Evolutionary conservation across 2,329 filamentous ascomycete genomes (phyloP), one percentile per base, ranked within the genome.

Genomic region (Aspergillus sp.): DNA sequence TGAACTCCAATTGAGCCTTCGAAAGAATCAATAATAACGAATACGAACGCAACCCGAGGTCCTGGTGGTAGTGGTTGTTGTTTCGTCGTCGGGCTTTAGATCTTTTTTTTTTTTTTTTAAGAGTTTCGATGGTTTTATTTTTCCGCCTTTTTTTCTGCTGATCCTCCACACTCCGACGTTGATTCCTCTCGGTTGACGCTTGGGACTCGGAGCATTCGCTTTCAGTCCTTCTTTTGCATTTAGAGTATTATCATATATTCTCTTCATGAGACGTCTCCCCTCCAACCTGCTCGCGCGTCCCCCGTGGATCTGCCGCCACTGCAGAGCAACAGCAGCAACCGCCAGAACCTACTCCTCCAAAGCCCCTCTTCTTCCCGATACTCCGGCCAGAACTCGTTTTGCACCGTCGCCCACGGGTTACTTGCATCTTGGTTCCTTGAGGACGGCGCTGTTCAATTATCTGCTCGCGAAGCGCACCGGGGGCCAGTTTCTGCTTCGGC

Each of bases 381-480:
- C 62, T 5, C 85, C 86, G 41, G 81, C 81, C 49, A 76, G 88
- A 64, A 88, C 93, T 12, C 83, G 93, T 41, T 98, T 98, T 67
- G 93, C 94, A 1, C 93, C 93, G 0, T 97, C 93, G 1, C 93
- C 93, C 0, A 98, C 93, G 0, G 93, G 93, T 1, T 90, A 91
- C 59, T 76, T 98, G 27, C 93, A 98, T 68, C 75, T 98, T 8
- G 93, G 93, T 3, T 95, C 90, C 0, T 68, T 98, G 33, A 78
- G 93, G 48, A 98, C 93, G 0, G 94, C 94, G 0, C 70, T 98
- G n/a, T 97, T 89, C 73, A 97, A 95, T 61, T 96, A 91, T 56
- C 73, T 98, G 4, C 76, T 94, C n/a, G 90, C 93, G 0, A 86
- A 83, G 59, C 81, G 85, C 2, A 95, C 93, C 0, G 83, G 85